Percentiles rank a stretch among this genome's conserved stretches.
Conservation (phyloP, 768 basidiomycete genomes). For the Suillus plorans region DNA sequence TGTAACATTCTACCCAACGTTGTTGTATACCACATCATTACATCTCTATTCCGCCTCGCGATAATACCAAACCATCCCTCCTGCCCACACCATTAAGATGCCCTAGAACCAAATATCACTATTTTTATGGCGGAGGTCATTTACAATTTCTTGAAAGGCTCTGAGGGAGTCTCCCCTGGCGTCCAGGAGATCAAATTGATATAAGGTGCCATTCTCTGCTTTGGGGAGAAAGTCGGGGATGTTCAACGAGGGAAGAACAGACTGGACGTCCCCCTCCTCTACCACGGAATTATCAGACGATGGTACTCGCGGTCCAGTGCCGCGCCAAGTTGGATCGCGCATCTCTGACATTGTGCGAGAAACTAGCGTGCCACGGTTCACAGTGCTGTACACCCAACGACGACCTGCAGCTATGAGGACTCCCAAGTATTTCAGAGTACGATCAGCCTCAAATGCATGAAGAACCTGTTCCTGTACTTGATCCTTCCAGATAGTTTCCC, state of each 20-base stretch:
- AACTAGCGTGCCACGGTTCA: background rate
- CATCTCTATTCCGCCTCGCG: background rate
- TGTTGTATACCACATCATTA: background rate
- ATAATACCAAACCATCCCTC: background rate
- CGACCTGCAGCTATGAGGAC: slow-evolving; percentile 4
- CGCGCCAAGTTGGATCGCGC: background rate
- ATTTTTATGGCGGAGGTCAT: background rate
- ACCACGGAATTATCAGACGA: background rate
- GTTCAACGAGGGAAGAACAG: background rate
- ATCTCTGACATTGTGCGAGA: background rate
- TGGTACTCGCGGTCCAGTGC: background rate
- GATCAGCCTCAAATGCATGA: slow-evolving; percentile 1
- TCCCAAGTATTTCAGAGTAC: background rate
- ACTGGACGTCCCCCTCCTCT: background rate
- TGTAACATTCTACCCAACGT: background rate
- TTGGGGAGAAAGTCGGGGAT: background rate
- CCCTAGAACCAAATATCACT: slow-evolving; percentile 3
- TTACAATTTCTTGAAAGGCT: background rate
- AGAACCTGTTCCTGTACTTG: background rate
- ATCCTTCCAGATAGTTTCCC: background rate
- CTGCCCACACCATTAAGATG: background rate
- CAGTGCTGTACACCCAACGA: background rate
- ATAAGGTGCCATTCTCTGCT: no score
- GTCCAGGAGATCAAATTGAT: background rate
- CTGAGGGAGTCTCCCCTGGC: background rate